Evolutionary conservation across 306 rosid genomes (phyloP), one percentile per base, ranked within the genome.

Genomic region (Sicyos edulis): DNA sequence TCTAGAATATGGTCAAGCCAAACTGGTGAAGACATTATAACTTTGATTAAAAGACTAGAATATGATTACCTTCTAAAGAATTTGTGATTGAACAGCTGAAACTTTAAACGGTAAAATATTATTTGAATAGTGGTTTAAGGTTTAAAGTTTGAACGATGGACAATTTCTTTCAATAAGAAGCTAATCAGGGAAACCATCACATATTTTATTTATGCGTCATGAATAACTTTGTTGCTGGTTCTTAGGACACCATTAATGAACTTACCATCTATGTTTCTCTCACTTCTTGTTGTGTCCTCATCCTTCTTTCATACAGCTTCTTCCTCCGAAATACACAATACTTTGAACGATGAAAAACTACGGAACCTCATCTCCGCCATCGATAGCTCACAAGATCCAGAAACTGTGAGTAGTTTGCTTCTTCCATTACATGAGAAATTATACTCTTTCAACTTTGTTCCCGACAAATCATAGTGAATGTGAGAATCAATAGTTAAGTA

Each of bases 321-420:
- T 78, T 92, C 96, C 59, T 70, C 84, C 70, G 96, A 88, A 82
- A 81, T 88, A 62, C 74, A 80, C 0, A 70, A 82, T 76, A 85
- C 84, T 76, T 80, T 90, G 80, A 83, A 84, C 73, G 86, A 90
- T 72, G 85, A 78, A 63, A 78, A 69, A 63, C 89, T 92, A 73
- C 88, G 74, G 77, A 89, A 82, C 57, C 84, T 90, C 76, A 78
- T 92, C 63, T 60, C 50, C 70, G 79, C 70, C 21, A 85, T 88
- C 15, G 83, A 85, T 76, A 44, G 77, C 76, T 90, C 96, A 57
- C 64, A 83, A 44, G 80, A 92, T 85, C 83, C 91, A 12, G 86
- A 83, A 76, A 82, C 77, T 47, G 96, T 92, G 83, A 80, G 91
- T 32, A 47, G 12, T 54, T 16, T 69, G 53, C 26, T 45, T 57